phyloP scores from a whole-genome alignment of 2,329 filamentous ascomycete species.

The Aureobasidium sp. region DNA sequence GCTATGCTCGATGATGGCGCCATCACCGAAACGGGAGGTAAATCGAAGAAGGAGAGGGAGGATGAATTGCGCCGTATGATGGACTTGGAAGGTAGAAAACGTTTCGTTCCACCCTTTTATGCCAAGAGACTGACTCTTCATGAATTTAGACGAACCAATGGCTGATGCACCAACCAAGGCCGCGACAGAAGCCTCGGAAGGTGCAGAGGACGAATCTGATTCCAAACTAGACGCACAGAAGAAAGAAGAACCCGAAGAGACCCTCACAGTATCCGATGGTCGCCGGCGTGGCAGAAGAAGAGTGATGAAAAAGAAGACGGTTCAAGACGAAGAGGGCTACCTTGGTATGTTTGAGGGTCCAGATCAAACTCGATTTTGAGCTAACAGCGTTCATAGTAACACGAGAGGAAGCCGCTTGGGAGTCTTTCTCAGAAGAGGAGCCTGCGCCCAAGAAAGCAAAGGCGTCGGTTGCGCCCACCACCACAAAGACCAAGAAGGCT shows the following conservation, averaged over 20 bases:
- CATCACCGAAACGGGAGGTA: conserved; percentile 25
- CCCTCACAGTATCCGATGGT: conserved; percentile 50
- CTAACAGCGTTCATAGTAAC: conserved; percentile 54
- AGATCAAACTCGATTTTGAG: neutral
- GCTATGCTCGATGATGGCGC: conserved; percentile 16
- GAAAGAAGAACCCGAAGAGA: conserved; percentile 23
- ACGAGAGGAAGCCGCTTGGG: conserved; percentile 75
- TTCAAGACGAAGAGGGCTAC: conserved; percentile 83
- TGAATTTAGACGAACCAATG: conserved; percentile 46
- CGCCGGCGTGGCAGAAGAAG: conserved; percentile 67
- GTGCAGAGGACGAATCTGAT: conserved; percentile 22
- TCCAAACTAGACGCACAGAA: neutral
- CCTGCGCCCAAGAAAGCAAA: conserved; percentile 50
- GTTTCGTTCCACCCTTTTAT: neutral
- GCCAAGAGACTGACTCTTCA: neutral
- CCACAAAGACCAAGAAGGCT: conserved; percentile 32
- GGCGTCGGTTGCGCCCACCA: conserved; percentile 40
- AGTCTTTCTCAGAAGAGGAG: conserved; percentile 89
- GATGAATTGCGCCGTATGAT: conserved; percentile 65
- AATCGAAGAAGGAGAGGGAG: conserved; percentile 52
- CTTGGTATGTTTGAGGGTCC: conserved; percentile 51
- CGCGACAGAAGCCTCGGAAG: conserved; percentile 33
- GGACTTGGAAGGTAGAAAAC: conserved; percentile 46
- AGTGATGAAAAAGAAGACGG: conserved; percentile 79
- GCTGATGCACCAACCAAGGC: conserved; percentile 43